Percentiles rank a stretch among this genome's conserved stretches.
phyloP scores from a whole-genome alignment of 176 grass and related monocot species.

The Oryza australiensis region DNA sequence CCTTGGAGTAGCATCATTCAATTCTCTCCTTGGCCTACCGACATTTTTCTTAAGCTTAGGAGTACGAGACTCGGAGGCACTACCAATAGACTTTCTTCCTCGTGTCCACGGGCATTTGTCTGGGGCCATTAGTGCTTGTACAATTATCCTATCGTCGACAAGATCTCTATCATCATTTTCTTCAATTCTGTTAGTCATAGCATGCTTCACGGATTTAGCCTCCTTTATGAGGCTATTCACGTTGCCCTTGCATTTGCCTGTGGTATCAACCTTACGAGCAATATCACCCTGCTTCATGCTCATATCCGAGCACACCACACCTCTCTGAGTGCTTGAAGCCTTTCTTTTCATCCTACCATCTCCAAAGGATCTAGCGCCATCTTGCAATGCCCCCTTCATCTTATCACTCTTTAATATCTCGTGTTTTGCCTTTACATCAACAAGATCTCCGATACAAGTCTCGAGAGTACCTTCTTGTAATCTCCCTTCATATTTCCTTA shows the following conservation, averaged over 20 bases:
- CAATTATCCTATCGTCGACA: conserved; percentile 21
- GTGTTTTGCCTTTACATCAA: conserved; percentile 27
- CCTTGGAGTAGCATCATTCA: background rate
- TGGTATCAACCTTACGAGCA: conserved; percentile 12
- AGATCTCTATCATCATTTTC: conserved; percentile 13
- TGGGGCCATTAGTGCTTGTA: conserved; percentile 58
- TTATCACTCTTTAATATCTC: conserved; percentile 13
- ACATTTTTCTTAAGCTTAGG: conserved; percentile 33
- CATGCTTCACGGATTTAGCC: conserved; percentile 14
- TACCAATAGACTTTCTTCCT: conserved; percentile 30
- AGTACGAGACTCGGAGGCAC: conserved; percentile 29
- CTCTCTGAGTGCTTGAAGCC: background rate
- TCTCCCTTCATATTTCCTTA: conserved; percentile 18
- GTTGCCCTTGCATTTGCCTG: background rate
- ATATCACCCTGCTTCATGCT: conserved; percentile 1
- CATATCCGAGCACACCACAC: background rate
- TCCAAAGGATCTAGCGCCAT: background rate
- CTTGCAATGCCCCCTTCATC: conserved; percentile 17
- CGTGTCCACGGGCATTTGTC: conserved; percentile 52
- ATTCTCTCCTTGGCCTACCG: background rate
- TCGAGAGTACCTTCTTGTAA: background rate
- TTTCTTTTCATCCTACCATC: background rate
- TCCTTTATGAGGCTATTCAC: background rate
- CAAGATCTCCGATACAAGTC: background rate
- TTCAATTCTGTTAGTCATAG: background rate